Evolutionary conservation across 768 basidiomycete genomes (phyloP).

Genomic region (Grammothele lineata): DNA sequence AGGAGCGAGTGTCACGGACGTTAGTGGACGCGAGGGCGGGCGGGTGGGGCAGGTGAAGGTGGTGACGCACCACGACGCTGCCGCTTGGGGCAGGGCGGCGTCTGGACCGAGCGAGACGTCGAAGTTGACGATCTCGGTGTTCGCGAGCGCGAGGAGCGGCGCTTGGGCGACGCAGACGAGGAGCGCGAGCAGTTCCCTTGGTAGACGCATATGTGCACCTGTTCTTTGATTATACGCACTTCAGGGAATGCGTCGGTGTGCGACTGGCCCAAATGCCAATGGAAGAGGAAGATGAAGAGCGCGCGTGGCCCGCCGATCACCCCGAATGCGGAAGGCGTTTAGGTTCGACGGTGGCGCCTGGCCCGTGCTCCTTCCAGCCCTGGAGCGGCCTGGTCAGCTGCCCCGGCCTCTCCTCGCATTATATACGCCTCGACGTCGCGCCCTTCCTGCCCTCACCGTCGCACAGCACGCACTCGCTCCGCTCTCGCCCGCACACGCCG

Average conservation of each 20-base stretch:
- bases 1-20: too few relatives aligned
- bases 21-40: too few relatives aligned
- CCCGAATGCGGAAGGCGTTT: conserved; percentile 13
- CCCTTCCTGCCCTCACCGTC: neutral
- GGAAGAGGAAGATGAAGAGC: neutral
- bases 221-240: neutral
- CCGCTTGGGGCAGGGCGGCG: conserved; percentile 23
- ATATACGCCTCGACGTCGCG: conserved; percentile 3
- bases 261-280: neutral
- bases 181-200: neutral
- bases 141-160: too few relatives aligned
- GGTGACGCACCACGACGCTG: conserved; percentile 21
- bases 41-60: too few relatives aligned
- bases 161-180: neutral
- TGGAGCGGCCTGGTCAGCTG: conserved; percentile 16
- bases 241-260: neutral
- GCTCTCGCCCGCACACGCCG: neutral
- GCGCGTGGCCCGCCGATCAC: neutral
- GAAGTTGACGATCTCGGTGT: conserved; percentile 69
- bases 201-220: neutral
- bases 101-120: conserved; percentile 26
- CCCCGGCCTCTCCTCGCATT: conserved; percentile 5
- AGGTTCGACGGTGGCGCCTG: conserved; percentile 11
- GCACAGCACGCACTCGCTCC: neutral
- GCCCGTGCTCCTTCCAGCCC: conserved; percentile 11